Evolutionary conservation across 768 basidiomycete genomes (phyloP).

Genomic region (Boletus rufocinnamomeus): DNA sequence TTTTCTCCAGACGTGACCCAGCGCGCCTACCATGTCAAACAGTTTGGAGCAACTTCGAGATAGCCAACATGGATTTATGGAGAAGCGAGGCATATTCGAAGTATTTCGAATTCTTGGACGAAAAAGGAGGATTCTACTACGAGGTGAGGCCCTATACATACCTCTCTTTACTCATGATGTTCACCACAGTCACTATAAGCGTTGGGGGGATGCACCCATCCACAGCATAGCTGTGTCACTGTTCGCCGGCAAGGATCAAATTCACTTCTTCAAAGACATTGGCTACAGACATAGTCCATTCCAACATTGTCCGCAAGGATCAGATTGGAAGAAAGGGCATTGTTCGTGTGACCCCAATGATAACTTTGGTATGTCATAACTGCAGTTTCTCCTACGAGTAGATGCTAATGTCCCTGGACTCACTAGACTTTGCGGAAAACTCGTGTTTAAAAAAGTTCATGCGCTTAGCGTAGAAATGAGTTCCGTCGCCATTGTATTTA

Average conservation of each 20-base stretch:
- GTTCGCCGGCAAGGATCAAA: slow-evolving; percentile 84
- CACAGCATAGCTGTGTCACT: slow-evolving; percentile 91
- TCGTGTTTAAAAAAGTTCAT: slow-evolving; percentile 33
- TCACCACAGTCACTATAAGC: slow-evolving; percentile 40
- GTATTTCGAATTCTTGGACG: slow-evolving; percentile 82
- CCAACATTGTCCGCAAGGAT: slow-evolving; percentile 87
- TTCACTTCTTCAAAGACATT: slow-evolving; percentile 95
- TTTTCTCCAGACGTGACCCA: neutral
- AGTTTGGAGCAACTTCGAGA: slow-evolving; percentile 97
- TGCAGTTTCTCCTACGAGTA: neutral
- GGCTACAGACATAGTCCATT: slow-evolving; percentile 93
- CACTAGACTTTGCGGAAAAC: slow-evolving; percentile 29
- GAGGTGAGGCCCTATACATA: slow-evolving; percentile 48
- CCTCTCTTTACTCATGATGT: neutral
- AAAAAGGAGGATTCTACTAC: slow-evolving; percentile 85
- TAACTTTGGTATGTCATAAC: slow-evolving; percentile 62
- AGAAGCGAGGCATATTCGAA: slow-evolving; percentile 76
- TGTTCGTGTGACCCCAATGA: slow-evolving; percentile 82
- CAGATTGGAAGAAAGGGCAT: slow-evolving; percentile 71
- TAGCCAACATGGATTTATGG: slow-evolving; percentile 84
- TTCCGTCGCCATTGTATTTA: neutral
- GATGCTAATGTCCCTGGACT: slow-evolving; percentile 8
- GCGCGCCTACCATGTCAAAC: slow-evolving; percentile 1
- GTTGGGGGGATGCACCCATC: slow-evolving; percentile 95
- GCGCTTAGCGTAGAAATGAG: slow-evolving; percentile 25